Conservation (phyloP, 2,329 filamentous ascomycete species). For the Aspergillus intermedius region DNA sequence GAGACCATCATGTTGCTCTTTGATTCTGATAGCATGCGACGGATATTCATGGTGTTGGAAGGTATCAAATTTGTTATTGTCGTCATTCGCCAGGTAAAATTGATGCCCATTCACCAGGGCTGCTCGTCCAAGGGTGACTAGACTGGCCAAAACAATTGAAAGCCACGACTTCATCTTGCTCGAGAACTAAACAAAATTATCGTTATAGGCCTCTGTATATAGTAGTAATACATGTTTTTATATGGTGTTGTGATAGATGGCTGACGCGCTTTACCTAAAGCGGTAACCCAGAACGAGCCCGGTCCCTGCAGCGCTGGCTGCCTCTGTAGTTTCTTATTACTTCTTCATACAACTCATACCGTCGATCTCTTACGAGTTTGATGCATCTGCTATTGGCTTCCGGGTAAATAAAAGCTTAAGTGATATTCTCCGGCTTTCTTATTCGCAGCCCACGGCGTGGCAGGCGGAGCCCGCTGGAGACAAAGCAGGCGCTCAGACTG, state of each 20-base stretch:
- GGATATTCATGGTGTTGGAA: slow-evolving; percentile 10
- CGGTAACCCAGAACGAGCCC: background rate
- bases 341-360: background rate
- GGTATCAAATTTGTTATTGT: background rate
- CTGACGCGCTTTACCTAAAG: background rate
- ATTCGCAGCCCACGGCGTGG: background rate
- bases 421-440: background rate
- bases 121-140: background rate
- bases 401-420: background rate
- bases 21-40: slow-evolving; percentile 18
- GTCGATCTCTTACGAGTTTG: background rate
- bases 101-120: background rate
- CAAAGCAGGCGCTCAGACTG: background rate
- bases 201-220: background rate
- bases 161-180: background rate
- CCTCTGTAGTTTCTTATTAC: no score
- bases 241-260: background rate
- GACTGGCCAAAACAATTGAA: background rate
- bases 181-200: background rate
- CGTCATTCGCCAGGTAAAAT: background rate
- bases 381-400: background rate
- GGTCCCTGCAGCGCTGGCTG: background rate
- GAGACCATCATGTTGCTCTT: slow-evolving; percentile 18
- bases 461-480: background rate
- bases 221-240: background rate